phyloP scores from a whole-genome alignment of 2,329 filamentous ascomycete species.

The Lachnellula suecica region DNA sequence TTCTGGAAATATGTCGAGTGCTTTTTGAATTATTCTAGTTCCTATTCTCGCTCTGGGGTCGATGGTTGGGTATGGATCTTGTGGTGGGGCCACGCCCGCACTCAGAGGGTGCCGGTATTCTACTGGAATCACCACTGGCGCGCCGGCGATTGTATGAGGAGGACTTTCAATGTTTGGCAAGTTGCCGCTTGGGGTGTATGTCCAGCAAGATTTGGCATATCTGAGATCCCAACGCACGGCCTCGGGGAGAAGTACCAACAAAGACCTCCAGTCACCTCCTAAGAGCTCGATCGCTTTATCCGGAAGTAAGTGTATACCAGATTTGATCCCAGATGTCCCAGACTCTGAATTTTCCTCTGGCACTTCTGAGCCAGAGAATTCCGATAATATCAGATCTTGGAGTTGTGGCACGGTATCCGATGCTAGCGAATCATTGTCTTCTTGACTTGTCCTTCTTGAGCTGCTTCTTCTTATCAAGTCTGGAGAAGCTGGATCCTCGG shows the following conservation, averaged over 20 bases:
- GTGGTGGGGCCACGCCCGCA: conserved; percentile 1
- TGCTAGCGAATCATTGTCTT: not conserved
- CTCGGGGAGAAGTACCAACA: conserved; percentile 1
- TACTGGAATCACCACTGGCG: conserved; percentile 3
- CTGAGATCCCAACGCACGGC: conserved; percentile 1
- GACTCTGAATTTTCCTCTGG: not conserved
- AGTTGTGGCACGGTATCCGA: not conserved
- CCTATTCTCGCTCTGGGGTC: conserved; percentile 1
- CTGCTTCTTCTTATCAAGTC: not conserved
- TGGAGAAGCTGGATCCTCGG: not conserved
- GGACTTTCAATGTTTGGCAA: not conserved
- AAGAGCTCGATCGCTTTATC: not conserved
- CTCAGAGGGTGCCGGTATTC: conserved; percentile 1
- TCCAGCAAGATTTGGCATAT: conserved; percentile 1
- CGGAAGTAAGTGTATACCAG: not conserved
- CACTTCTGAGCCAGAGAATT: not conserved
- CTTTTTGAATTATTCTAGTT: not conserved
- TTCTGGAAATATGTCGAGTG: not conserved
- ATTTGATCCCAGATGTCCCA: not conserved
- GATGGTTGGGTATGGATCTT: not conserved
- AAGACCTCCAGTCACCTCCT: not conserved
- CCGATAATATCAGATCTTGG: not conserved
- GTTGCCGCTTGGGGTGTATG: not conserved
- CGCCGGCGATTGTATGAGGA: conserved; percentile 3
- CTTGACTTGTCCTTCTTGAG: not conserved